phyloP scores from a whole-genome alignment of 2,329 filamentous ascomycete species.

The Pseudocercospora vitis region DNA sequence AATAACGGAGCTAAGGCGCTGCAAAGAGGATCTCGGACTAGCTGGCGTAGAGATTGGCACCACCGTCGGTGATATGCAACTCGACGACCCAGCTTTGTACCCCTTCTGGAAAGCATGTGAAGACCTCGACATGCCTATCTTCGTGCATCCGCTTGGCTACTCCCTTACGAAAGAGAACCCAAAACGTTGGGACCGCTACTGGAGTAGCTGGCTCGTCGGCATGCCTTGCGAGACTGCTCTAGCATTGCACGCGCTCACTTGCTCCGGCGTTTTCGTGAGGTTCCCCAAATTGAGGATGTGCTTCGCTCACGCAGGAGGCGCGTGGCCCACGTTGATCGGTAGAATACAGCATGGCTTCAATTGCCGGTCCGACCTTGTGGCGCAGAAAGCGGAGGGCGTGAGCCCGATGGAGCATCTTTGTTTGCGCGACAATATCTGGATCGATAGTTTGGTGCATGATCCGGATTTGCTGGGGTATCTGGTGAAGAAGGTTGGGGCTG shows the following conservation, averaged over 20 bases:
- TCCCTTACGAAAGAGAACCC: constrained; percentile 13
- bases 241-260: constrained; percentile 15
- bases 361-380: constrained; percentile 16
- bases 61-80: constrained; percentile 8
- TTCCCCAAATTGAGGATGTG: constrained; percentile 16
- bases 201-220: constrained; percentile 17
- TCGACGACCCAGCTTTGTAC: constrained; percentile 11
- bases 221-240: constrained; percentile 19
- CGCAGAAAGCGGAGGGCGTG: constrained; percentile 8
- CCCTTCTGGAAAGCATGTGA: constrained; percentile 16
- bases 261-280: constrained; percentile 10
- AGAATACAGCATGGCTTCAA: constrained; percentile 19
- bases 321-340: constrained; percentile 14
- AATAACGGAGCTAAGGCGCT: constrained; percentile 12
- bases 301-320: constrained; percentile 20
- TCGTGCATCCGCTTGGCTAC: constrained; percentile 19
- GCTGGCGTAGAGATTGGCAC: constrained; percentile 17
- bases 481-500: constrained; percentile 18
- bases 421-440: constrained; percentile 15
- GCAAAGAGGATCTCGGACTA: constrained; percentile 12
- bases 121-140: constrained; percentile 18
- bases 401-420: constrained; percentile 12
- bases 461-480: constrained; percentile 18
- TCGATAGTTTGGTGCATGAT: constrained; percentile 18
- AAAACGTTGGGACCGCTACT: constrained; percentile 15